phyloP scores from a whole-genome alignment of 148 eudicot species.

The Spergularia marina region DNA sequence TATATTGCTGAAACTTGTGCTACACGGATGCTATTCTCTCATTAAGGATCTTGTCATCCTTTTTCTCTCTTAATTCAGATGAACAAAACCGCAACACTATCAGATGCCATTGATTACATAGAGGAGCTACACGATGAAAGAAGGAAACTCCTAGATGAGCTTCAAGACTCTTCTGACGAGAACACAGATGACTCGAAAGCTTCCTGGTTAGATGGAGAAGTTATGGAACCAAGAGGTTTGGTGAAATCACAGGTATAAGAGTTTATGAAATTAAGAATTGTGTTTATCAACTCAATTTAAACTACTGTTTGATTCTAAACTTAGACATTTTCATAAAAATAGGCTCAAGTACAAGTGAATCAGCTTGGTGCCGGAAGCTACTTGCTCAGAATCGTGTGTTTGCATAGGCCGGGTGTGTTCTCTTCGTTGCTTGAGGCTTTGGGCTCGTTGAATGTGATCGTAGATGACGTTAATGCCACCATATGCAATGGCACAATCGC shows the following conservation, averaged over 20 bases:
- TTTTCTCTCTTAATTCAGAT: slow-evolving; percentile 36
- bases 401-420: slow-evolving; percentile 45
- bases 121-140: slow-evolving; percentile 45
- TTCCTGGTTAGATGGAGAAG: slow-evolving; percentile 11
- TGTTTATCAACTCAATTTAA: not conserved
- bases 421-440: slow-evolving; percentile 53
- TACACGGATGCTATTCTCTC: not conserved
- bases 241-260: slow-evolving; percentile 37
- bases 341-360: slow-evolving; percentile 61
- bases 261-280: not conserved
- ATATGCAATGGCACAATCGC: slow-evolving; percentile 37
- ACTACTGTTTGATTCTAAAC: not conserved
- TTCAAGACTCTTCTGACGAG: slow-evolving; percentile 29
- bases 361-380: slow-evolving; percentile 51
- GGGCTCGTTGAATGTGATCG: slow-evolving; percentile 43
- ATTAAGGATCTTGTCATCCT: not conserved
- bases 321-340: not conserved
- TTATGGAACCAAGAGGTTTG: not conserved
- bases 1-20: not conserved
- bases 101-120: slow-evolving; percentile 79
- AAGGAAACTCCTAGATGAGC: slow-evolving; percentile 45
- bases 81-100: slow-evolving; percentile 61
- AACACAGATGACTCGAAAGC: slow-evolving; percentile 11
- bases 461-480: slow-evolving; percentile 56
- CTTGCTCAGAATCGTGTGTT: slow-evolving; percentile 43